These are phyloP conservation scores for Letharia columbiana DNA, from an alignment of 495 filamentous ascomycete genomes.

Conservation along the genomic window DNA sequence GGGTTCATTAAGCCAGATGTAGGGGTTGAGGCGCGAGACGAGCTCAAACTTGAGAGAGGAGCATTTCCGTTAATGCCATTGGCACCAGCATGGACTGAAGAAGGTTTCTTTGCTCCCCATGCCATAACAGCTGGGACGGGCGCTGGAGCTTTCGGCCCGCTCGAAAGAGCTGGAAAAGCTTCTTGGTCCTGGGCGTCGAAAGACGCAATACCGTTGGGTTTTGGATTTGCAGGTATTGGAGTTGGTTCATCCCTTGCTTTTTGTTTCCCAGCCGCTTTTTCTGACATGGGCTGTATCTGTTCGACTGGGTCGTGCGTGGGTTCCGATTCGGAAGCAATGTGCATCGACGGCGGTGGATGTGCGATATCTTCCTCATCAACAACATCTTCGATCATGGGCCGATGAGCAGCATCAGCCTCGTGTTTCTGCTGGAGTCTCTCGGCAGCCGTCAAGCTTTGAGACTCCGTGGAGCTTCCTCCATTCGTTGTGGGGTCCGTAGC, in stretches of 20 bases:
- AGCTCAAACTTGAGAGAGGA: slow-evolving; percentile 30
- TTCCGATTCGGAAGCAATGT: slow-evolving; percentile 8
- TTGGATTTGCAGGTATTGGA: slow-evolving; percentile 32
- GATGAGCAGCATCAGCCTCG: slow-evolving; percentile 53
- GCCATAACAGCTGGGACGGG: slow-evolving; percentile 50
- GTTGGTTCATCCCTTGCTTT: slow-evolving; percentile 37
- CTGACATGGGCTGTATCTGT: slow-evolving; percentile 32
- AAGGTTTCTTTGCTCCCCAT: slow-evolving; percentile 57
- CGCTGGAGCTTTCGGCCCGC: slow-evolving; percentile 53
- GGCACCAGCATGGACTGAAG: slow-evolving; percentile 47
- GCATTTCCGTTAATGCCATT: slow-evolving; percentile 49
- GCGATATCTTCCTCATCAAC: slow-evolving; percentile 68
- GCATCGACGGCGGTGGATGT: slow-evolving; percentile 45
- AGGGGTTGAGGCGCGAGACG: slow-evolving; percentile 50
- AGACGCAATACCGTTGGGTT: slow-evolving; percentile 37
- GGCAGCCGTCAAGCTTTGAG: slow-evolving; percentile 45
- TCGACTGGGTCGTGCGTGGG: slow-evolving; percentile 7
- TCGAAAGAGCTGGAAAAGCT: slow-evolving; percentile 79
- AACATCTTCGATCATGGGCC: slow-evolving; percentile 66
- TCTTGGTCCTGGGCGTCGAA: slow-evolving; percentile 83
- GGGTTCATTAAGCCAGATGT: slow-evolving; percentile 50
- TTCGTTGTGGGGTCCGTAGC: slow-evolving; percentile 32
- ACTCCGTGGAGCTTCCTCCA: slow-evolving; percentile 32
- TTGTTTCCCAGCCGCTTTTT: slow-evolving; percentile 57
- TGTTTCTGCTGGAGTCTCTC: slow-evolving; percentile 75